Percentiles rank a stretch among this genome's conserved stretches.
phyloP scores from a whole-genome alignment of 371 early-diverging fungal genomes.

The Mucor indicus region DNA sequence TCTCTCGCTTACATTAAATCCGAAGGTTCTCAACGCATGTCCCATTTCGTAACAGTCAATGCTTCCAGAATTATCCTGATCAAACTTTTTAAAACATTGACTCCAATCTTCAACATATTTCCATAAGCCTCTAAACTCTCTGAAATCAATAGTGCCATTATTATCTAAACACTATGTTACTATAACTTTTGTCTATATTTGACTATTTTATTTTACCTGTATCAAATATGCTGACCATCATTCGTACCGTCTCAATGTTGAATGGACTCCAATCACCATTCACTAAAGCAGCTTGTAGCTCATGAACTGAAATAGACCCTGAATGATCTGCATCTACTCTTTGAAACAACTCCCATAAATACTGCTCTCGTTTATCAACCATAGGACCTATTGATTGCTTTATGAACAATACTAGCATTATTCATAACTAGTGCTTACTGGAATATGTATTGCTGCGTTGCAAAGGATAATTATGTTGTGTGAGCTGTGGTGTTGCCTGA shows the following conservation, averaged over 20 bases:
- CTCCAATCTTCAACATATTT: constrained; percentile 73
- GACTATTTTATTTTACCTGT: no score
- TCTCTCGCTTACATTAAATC: constrained; percentile 60
- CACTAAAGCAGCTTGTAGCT: constrained; percentile 55
- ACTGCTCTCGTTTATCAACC: constrained; percentile 35
- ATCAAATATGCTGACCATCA: constrained; percentile 71
- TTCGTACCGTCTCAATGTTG: constrained; percentile 57
- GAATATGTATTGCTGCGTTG: no score
- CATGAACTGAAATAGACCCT: constrained; percentile 42
- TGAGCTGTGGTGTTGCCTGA: no score
- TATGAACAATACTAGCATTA: no score
- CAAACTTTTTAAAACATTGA: constrained; percentile 77
- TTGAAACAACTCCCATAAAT: constrained; percentile 65
- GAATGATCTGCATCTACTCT: constrained; percentile 61
- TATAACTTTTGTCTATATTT: no score
- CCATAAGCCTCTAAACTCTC: constrained; percentile 85
- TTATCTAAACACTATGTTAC: no score
- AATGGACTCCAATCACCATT: constrained; percentile 67
- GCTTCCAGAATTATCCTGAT: constrained; percentile 73
- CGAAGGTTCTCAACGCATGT: constrained; percentile 74
- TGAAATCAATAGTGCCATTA: constrained; percentile 91
- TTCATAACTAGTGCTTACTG: no score
- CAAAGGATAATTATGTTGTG: no score
- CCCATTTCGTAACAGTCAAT: constrained; percentile 74
- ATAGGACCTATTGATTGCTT: constrained; percentile 1